Evolutionary conservation across 352 stramenopile genomes (phyloP).

Genomic region (Pythium apleroticum): DNA sequence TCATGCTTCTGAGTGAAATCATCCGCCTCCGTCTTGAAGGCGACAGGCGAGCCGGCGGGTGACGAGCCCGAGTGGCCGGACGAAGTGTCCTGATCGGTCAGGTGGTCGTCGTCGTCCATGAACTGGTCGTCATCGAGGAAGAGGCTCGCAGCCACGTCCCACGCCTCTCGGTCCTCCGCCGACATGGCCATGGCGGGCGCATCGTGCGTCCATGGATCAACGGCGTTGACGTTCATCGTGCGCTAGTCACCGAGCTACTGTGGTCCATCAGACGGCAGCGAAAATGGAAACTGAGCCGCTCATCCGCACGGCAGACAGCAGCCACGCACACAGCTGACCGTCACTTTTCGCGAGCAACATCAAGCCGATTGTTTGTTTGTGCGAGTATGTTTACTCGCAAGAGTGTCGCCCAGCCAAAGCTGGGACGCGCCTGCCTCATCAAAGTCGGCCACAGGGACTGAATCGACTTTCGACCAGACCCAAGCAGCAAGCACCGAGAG

Average conservation of each 20-base stretch:
- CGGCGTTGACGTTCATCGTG: conserved; percentile 4
- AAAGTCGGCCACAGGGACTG: background rate
- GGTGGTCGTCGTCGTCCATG: background rate
- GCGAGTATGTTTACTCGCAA: background rate
- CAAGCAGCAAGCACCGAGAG: background rate
- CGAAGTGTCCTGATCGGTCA: conserved; percentile 1
- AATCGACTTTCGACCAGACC: background rate
- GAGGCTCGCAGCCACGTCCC: conserved; percentile 8
- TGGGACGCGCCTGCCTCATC: background rate
- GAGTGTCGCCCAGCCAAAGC: background rate
- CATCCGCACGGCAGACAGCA: background rate
- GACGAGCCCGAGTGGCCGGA: background rate
- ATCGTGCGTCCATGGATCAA: background rate
- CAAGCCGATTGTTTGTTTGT: background rate
- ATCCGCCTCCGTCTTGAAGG: background rate
- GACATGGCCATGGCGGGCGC: background rate
- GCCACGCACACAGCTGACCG: background rate
- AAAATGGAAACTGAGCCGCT: background rate
- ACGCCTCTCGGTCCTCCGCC: conserved; percentile 2
- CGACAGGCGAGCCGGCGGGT: background rate
- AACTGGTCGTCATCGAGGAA: conserved; percentile 7
- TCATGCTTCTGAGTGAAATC: background rate
- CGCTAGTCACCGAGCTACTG: conserved; percentile 1
- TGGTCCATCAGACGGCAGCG: conserved; percentile 1
- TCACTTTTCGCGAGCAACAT: background rate